Base-by-base conservation (phyloP, 192 early-diverging fungal genomes). In the Podila horticola region DNA sequence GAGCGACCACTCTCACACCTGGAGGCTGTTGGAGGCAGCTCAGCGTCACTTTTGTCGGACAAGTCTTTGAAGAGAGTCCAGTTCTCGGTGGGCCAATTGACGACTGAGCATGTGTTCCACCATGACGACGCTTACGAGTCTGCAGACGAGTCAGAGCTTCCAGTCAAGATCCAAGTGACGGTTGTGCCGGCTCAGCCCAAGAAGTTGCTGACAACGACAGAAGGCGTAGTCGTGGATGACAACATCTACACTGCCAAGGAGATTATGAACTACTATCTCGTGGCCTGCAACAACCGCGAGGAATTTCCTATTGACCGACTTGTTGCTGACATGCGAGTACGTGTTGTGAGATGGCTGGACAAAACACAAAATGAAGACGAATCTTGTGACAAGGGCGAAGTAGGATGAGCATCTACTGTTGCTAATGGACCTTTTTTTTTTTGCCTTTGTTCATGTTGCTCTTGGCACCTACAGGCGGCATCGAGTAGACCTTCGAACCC, bases 31-130 rank as follows among this genome's bases (percentile, higher is more conserved):
- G 62, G 31, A 17, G 73, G 71, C 29, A 30, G 29, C 33, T 58
- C 67, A 8, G 15, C 66, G 0, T 81, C 77, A 9, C 34, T 81
- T 17, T 62, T 81, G 0, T 81, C 77, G 4, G 70, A 72, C 55
- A 84, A 84, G 28, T 66, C 69, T 10, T 51, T 90, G 36, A 90
- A 90, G 65, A 69, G 87, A 52, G 89, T 90, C 3, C 79, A 87
- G 22, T 90, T 90, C 71, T 86, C 89, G 2, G 87, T 87, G 5
- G 74, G 69, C 33, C 75, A 88, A 49, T 75, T 90, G 41, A 85
- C 83, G 1, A 87, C 83, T 7, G 89, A 90, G 66, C 86, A 87
- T 70, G 62, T 81, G n/a, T 81, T 74, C 55, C 65, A 84, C 34
- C 52, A 72, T 15, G 76, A 81, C 48, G 83, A 84, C 38, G 76